Evolutionary conservation across 2,329 filamentous ascomycete species (phyloP).

Genomic region (Chalaropsis thielavioides): DNA sequence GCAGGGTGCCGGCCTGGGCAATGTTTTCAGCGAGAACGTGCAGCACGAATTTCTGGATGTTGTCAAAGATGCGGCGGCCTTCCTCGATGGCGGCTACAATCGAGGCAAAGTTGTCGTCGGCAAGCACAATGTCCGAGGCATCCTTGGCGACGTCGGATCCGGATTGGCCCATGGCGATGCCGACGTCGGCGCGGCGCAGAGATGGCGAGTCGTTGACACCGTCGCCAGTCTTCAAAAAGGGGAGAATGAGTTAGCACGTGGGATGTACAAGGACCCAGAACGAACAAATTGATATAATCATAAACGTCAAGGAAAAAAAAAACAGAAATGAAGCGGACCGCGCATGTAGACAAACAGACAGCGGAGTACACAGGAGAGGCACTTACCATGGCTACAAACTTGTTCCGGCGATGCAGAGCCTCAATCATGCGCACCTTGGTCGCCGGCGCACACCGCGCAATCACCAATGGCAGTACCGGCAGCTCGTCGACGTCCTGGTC

Average conservation of each 20-base stretch:
- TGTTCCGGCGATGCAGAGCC: constrained; percentile 49
- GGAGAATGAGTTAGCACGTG: background rate
- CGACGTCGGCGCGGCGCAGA: constrained; percentile 54
- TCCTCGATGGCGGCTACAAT: constrained; percentile 59
- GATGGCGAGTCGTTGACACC: constrained; percentile 62
- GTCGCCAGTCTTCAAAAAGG: constrained; percentile 41
- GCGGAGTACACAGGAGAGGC: background rate
- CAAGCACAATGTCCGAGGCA: constrained; percentile 53
- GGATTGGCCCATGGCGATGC: constrained; percentile 51
- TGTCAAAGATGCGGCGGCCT: constrained; percentile 58
- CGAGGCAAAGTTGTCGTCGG: constrained; percentile 60
- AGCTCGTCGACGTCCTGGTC: constrained; percentile 51
- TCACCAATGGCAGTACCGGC: constrained; percentile 51
- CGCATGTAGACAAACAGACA: background rate
- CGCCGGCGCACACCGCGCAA: constrained; percentile 53
- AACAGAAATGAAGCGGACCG: background rate
- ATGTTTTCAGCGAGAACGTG: constrained; percentile 58
- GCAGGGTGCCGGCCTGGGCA: constrained; percentile 52
- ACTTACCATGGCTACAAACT: constrained; percentile 49
- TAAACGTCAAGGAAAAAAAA: background rate
- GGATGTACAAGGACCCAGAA: background rate
- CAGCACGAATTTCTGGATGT: constrained; percentile 61
- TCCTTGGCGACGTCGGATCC: constrained; percentile 51
- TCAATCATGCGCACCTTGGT: constrained; percentile 66
- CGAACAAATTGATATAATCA: too few species aligned